Conservation (phyloP, 1,139 yeast species). For the Diutina rugosa region DNA sequence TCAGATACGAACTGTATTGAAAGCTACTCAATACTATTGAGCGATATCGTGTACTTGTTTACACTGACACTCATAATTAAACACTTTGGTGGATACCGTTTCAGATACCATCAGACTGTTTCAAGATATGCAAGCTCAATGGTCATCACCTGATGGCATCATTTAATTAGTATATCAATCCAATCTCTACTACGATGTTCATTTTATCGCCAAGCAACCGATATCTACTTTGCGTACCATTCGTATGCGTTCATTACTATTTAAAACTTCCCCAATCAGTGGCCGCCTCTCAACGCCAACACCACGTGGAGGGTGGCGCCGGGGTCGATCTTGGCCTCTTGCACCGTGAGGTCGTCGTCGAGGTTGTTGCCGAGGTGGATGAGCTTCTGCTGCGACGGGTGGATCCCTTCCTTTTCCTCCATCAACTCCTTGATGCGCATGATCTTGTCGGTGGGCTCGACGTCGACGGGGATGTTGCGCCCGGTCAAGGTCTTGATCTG, state of each 20-base stretch:
- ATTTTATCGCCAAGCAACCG: background rate
- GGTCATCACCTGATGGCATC: too few species aligned
- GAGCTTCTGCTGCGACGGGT: constrained; percentile 90
- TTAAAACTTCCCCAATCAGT: background rate
- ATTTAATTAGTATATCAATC: too few species aligned
- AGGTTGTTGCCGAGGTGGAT: constrained; percentile 88
- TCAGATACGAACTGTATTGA: too few species aligned
- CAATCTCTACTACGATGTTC: background rate
- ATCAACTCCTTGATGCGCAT: constrained; percentile 80
- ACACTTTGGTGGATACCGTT: too few species aligned
- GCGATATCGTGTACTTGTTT: too few species aligned
- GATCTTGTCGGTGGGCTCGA: constrained; percentile 65
- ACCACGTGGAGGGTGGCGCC: constrained; percentile 86
- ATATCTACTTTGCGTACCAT: too few species aligned
- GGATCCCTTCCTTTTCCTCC: constrained; percentile 96
- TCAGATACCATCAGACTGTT: too few species aligned
- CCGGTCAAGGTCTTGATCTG: constrained; percentile 71
- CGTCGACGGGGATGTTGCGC: constrained; percentile 73
- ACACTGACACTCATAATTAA: too few species aligned
- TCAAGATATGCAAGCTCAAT: too few species aligned
- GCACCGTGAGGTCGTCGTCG: constrained; percentile 65
- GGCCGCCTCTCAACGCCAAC: constrained; percentile 81
- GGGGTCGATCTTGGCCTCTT: constrained; percentile 50
- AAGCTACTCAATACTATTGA: too few species aligned
- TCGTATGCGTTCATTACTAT: too few species aligned